Base-by-base conservation (phyloP, 352 stramenopile genomes). In the Globisporangium polare region DNA sequence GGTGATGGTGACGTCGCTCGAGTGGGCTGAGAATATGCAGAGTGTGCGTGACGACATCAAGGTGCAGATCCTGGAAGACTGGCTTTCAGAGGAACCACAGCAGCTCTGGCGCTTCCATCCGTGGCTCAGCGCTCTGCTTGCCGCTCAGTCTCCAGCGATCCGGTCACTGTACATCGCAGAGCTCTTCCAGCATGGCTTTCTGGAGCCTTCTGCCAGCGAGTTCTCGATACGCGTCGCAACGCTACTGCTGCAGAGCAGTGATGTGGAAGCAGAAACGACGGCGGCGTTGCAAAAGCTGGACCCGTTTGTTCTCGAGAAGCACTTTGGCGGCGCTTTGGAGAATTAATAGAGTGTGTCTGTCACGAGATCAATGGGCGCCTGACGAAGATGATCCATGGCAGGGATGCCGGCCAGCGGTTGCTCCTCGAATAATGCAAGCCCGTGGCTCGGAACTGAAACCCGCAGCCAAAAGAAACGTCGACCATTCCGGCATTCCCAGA, bases 181-280 rank as follows among this genome's bases (percentile, higher is more conserved):
- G 24, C 42, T 85, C 6, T 69, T 75, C 49, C 57, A 67, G 13
- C 62, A 58, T 20, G 76, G 74, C 31, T 74, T 81, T 20, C 29
- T 81, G 10, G 69, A 68, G 59, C 72, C 74, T 63, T 70, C 61
- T 6, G 66, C 69, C 65, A 74, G 63, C 6, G 65, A 78, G 18
- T 85, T 85, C 62, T 56, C 60, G 15, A 57, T 68, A 22, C 73
- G 76, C 24, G 65, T 81, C n/a, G 72, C 47, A 5, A 72, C 72
- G n/a, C 33, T 83, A 5, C 17, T 66, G 29, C 54, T 74, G 31
- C 66, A 77, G 61, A 62, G 47, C 27, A 31, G 67, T 31, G 65
- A 42, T 1, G 39, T 69, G 20, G 49, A 71, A 3, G 15, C 39
- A 9, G 27, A 60, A n/a, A 37, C 82, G 4, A 51, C 63, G 8